Conservation (phyloP, 441 rosid species). For the Gossypium gossypioides region DNA sequence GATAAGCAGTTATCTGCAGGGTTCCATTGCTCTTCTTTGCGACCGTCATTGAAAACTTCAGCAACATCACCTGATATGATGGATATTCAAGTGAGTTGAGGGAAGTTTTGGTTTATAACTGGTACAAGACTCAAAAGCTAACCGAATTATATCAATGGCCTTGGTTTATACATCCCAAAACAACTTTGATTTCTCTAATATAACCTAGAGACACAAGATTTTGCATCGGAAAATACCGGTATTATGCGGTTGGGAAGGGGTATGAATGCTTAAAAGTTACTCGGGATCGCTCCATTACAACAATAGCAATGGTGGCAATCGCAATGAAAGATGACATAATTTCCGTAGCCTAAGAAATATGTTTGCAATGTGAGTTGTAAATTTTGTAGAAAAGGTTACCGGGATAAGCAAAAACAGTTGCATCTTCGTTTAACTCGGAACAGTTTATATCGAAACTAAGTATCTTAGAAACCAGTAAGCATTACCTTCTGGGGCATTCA, state of each 20-base stretch:
- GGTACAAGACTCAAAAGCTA: too few species aligned
- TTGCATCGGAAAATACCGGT: background rate
- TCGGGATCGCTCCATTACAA: background rate
- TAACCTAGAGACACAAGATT: background rate
- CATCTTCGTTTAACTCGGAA: background rate
- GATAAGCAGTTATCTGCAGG: slow-evolving; percentile 30
- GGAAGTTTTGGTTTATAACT: too few species aligned
- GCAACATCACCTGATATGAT: slow-evolving; percentile 29
- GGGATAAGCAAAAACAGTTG: background rate
- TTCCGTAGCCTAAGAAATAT: background rate
- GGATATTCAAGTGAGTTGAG: slow-evolving; percentile 12
- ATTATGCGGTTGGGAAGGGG: background rate
- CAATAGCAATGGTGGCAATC: background rate
- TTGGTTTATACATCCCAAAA: background rate
- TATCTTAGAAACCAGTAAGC: background rate
- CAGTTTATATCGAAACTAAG: background rate
- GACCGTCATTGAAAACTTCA: slow-evolving; percentile 23
- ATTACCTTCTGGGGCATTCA: slow-evolving; percentile 35
- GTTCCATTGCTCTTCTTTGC: slow-evolving; percentile 38
- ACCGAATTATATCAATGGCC: background rate
- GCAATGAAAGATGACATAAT: background rate
- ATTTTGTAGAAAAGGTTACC: background rate
- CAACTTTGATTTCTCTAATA: background rate
- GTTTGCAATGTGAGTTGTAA: background rate
- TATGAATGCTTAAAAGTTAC: background rate